A percentile compares a stretch with the other conserved stretches of the same genome.
Conservation (phyloP, 2,329 filamentous ascomycete species). For the Scopulariopsis brevicaulis region DNA sequence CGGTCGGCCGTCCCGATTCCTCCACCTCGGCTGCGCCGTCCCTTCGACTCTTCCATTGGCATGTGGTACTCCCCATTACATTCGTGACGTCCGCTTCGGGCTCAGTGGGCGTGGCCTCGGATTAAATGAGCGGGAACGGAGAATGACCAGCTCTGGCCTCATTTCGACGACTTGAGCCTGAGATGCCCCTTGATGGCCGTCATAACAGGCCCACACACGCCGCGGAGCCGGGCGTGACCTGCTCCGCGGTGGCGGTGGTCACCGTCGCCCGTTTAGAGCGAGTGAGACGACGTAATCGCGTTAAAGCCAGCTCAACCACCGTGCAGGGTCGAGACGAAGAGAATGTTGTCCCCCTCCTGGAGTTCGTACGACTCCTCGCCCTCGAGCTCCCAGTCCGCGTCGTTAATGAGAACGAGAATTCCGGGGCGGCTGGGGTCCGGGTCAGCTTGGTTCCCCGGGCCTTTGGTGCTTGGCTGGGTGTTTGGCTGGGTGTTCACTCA, state of each 20-base stretch:
- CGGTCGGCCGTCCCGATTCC: too few relatives aligned
- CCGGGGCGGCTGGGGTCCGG: conserved; percentile 66
- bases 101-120: too few relatives aligned
- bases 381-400: conserved; percentile 96
- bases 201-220: too few relatives aligned
- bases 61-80: too few relatives aligned
- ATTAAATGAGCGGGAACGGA: too few relatives aligned
- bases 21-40: too few relatives aligned
- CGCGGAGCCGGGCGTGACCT: not conserved
- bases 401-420: conserved; percentile 93
- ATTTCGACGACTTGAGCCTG: too few relatives aligned
- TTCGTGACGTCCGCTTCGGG: too few relatives aligned
- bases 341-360: conserved; percentile 70
- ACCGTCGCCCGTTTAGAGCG: not conserved
- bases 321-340: conserved; percentile 95
- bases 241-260: too few relatives aligned
- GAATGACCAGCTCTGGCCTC: too few relatives aligned
- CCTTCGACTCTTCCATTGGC: too few relatives aligned
- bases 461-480: not conserved
- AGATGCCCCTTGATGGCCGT: too few relatives aligned
- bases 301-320: conserved; percentile 53
- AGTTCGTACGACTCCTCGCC: conserved; percentile 86
- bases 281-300: not conserved
- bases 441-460: not conserved
- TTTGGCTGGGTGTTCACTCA: conserved; percentile 33